Percentiles rank a stretch among this genome's conserved stretches.
These are phyloP conservation scores for Penicillium psychrosexuale DNA, from an alignment of 2,329 filamentous ascomycete species.

Conservation along the genomic window DNA sequence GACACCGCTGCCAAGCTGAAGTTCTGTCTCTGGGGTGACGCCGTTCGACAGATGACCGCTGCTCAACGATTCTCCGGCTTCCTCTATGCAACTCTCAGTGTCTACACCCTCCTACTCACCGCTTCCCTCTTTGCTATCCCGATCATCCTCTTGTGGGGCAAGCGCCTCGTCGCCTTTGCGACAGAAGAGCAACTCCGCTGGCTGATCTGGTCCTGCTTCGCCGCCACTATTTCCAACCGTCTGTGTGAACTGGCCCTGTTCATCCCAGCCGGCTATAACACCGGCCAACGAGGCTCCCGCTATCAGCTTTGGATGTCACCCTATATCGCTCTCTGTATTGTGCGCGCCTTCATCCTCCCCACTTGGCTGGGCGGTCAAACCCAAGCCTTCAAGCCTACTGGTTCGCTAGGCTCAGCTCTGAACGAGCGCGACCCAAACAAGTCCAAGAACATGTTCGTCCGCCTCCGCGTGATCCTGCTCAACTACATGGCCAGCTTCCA, in stretches of 20 bases:
- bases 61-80: slow-evolving; percentile 60
- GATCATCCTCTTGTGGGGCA: slow-evolving; percentile 56
- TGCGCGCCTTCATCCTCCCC: slow-evolving; percentile 58
- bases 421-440: slow-evolving; percentile 54
- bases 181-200: slow-evolving; percentile 55
- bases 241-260: slow-evolving; percentile 58
- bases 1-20: slow-evolving; percentile 60
- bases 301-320: slow-evolving; percentile 63
- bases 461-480: slow-evolving; percentile 54
- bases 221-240: slow-evolving; percentile 51
- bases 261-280: slow-evolving; percentile 58
- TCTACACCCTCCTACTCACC: slow-evolving; percentile 56
- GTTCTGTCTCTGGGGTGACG: slow-evolving; percentile 57
- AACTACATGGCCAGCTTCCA: slow-evolving; percentile 58
- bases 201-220: slow-evolving; percentile 57
- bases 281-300: slow-evolving; percentile 55
- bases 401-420: slow-evolving; percentile 54
- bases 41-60: slow-evolving; percentile 53
- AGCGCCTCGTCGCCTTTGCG: slow-evolving; percentile 57
- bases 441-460: slow-evolving; percentile 47
- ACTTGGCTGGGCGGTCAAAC: slow-evolving; percentile 59
- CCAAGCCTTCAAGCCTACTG: slow-evolving; percentile 60
- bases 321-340: slow-evolving; percentile 57
- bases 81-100: slow-evolving; percentile 54
- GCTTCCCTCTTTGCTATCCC: slow-evolving; percentile 58